Conservation (phyloP, 805 yeast genomes). For the Lachancea waltii region DNA sequence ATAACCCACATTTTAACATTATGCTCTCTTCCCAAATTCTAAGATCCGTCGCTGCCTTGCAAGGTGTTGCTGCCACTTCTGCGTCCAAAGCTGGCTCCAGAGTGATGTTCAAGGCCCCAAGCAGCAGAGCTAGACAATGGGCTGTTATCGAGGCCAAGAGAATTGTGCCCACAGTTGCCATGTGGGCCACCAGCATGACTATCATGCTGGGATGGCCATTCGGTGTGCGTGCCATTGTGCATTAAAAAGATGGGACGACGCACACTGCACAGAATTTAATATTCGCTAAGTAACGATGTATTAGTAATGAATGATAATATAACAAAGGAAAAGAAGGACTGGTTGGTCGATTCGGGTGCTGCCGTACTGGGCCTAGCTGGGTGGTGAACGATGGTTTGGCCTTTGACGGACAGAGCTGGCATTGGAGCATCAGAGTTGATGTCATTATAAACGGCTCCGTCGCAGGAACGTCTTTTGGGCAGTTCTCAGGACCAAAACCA, state of each 20-base stretch:
- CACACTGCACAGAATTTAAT: neutral
- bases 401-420: too few species aligned
- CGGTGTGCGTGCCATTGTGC: conserved; percentile 10
- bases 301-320: neutral
- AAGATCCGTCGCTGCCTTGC: conserved; percentile 14
- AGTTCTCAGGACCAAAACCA: too few species aligned
- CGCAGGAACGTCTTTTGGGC: too few species aligned
- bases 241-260: neutral
- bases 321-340: too few species aligned
- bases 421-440: too few species aligned
- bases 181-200: conserved; percentile 17
- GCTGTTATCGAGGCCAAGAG: conserved; percentile 22
- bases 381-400: too few species aligned
- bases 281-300: neutral
- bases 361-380: too few species aligned
- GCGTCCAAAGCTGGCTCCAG: conserved; percentile 7
- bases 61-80: conserved; percentile 11
- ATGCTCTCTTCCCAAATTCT: conserved; percentile 22
- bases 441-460: too few species aligned
- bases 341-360: too few species aligned
- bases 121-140: conserved; percentile 21
- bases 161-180: conserved; percentile 16
- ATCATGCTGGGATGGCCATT: conserved; percentile 27
- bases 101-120: conserved; percentile 9
- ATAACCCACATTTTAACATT: too few species aligned